phyloP scores from a whole-genome alignment of 1,139 yeast species.

The Saccharomycopsis crataegensis region DNA sequence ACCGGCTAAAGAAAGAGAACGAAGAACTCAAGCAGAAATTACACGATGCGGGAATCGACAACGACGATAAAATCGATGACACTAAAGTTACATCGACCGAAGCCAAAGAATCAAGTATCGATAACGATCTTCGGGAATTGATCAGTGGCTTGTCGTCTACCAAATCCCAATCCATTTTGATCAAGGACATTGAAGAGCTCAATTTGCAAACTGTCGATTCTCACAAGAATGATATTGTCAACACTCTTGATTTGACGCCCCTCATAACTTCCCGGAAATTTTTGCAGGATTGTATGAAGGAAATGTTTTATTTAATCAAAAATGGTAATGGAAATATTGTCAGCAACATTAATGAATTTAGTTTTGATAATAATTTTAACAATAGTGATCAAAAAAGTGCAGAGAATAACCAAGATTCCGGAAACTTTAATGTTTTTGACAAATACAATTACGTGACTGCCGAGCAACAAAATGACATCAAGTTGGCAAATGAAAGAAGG shows the following conservation, averaged over 20 bases:
- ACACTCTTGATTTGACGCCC: conserved; percentile 16
- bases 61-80: not conserved
- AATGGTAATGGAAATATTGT: conserved; percentile 18
- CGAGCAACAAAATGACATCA: conserved; percentile 11
- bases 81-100: not conserved
- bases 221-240: conserved; percentile 1
- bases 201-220: not conserved
- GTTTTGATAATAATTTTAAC: conserved; percentile 7
- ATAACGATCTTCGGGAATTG: conserved; percentile 13
- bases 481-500: conserved; percentile 1
- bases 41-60: not conserved
- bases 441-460: conserved; percentile 12
- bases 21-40: not conserved
- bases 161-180: conserved; percentile 11
- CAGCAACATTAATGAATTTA: conserved; percentile 15
- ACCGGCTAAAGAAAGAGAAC: conserved; percentile 14
- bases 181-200: conserved; percentile 13
- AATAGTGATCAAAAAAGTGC: not conserved
- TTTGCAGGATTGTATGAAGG: conserved; percentile 20
- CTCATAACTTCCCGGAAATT: conserved; percentile 18
- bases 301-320: conserved; percentile 20
- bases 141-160: conserved; percentile 12
- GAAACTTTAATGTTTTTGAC: conserved; percentile 13
- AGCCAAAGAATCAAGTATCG: not conserved
- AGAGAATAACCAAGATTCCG: conserved; percentile 1